A percentile compares a stretch with the other conserved stretches of the same genome.
These are phyloP conservation scores for Camptophora hylomeconis DNA, from an alignment of 2,329 filamentous ascomycete species.

Conservation along the genomic window DNA sequence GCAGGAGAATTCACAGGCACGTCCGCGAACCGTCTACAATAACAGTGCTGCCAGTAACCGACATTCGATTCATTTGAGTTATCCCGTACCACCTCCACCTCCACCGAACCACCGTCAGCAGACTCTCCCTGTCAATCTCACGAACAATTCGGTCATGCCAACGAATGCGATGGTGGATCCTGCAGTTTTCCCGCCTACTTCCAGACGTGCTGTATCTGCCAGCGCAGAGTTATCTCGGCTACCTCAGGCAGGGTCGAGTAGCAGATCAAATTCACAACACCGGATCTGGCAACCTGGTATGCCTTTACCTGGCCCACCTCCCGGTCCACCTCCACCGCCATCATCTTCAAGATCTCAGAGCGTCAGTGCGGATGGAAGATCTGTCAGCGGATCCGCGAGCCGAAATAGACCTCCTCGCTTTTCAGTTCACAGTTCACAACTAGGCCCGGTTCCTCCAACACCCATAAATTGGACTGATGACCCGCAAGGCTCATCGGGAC, in stretches of 20 bases:
- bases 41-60: too few relatives aligned
- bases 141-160: too few relatives aligned
- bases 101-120: too few relatives aligned
- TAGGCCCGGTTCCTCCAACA: constrained; percentile 31
- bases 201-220: constrained; percentile 32
- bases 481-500: too few relatives aligned
- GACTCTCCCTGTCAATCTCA: too few relatives aligned
- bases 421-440: constrained; percentile 24
- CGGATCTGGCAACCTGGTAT: constrained; percentile 29
- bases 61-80: too few relatives aligned
- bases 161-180: too few relatives aligned
- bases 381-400: constrained; percentile 19
- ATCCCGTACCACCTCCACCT: too few relatives aligned
- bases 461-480: constrained; percentile 32
- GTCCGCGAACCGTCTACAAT: too few relatives aligned
- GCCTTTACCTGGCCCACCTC: constrained; percentile 34
- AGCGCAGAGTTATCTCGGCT: constrained; percentile 24
- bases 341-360: constrained; percentile 27
- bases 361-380: constrained; percentile 23
- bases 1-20: too few relatives aligned
- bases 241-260: background rate
- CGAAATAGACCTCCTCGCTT: constrained; percentile 21
- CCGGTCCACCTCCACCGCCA: constrained; percentile 28
- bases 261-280: constrained; percentile 1
- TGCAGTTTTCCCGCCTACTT: constrained; percentile 27